Conservation (phyloP, 2,329 filamentous ascomycete genomes). For the Neoscytalidium dimidiatum region DNA sequence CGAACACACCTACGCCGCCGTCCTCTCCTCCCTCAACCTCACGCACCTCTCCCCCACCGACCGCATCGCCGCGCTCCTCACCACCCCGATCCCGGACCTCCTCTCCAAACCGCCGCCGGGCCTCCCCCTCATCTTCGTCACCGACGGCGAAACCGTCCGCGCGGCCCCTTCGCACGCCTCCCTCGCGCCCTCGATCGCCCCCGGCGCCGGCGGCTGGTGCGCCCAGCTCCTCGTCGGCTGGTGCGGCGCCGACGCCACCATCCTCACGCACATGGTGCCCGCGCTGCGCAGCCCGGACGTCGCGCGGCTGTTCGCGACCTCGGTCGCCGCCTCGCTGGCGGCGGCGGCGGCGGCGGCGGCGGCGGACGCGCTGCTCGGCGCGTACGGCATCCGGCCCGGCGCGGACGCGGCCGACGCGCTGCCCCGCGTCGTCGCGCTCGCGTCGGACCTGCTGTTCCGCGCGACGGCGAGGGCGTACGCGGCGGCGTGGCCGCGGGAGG, state of each 20-base stretch:
- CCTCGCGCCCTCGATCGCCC: conserved; percentile 22
- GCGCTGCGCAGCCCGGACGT: conserved; percentile 19
- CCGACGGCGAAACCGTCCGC: not conserved
- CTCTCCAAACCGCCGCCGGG: conserved; percentile 42
- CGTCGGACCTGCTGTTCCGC: conserved; percentile 50
- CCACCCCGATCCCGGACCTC: conserved; percentile 44
- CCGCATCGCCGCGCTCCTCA: conserved; percentile 44
- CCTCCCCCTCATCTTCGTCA: conserved; percentile 37
- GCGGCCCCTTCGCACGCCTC: conserved; percentile 8
- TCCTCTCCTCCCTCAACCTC: conserved; percentile 44
- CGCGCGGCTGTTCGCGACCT: conserved; percentile 37
- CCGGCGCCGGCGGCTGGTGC: conserved; percentile 43
- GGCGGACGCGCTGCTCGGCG: conserved; percentile 32
- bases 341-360: conserved; percentile 16
- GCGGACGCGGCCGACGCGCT: conserved; percentile 46
- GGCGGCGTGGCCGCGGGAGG: conserved; percentile 29
- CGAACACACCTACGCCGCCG: conserved; percentile 45
- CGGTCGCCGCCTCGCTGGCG: conserved; percentile 32
- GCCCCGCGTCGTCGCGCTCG: conserved; percentile 44
- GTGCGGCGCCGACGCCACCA: conserved; percentile 43
- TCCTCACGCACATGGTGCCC: not conserved
- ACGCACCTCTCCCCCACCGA: conserved; percentile 39
- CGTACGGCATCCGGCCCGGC: conserved; percentile 42
- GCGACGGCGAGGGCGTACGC: conserved; percentile 47
- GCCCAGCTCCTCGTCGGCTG: conserved; percentile 51